phyloP scores from a whole-genome alignment of 306 rosid species.

The Spatholobus suberectus region DNA sequence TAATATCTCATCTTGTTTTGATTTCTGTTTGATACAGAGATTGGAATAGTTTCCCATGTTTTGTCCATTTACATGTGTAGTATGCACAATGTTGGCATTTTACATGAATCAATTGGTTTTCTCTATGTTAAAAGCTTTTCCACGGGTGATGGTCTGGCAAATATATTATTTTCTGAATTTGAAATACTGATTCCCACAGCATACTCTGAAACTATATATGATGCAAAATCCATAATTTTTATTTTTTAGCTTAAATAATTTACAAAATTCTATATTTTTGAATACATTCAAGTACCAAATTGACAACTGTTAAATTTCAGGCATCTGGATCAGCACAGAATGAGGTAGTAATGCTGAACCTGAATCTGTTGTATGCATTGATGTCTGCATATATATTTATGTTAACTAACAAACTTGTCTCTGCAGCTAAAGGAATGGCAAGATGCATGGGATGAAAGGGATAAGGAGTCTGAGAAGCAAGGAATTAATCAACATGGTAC shows the following conservation, averaged over 20 bases:
- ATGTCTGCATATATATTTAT: constrained; percentile 17
- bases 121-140: not conserved
- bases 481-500: constrained; percentile 62
- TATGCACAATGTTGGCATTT: not conserved
- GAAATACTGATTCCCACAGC: constrained; percentile 13
- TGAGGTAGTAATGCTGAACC: constrained; percentile 54
- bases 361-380: not conserved
- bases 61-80: constrained; percentile 4
- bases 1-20: not conserved
- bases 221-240: not conserved
- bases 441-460: constrained; percentile 84
- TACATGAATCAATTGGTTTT: constrained; percentile 23
- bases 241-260: constrained; percentile 12
- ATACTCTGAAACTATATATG: not conserved
- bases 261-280: not conserved
- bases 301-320: constrained; percentile 54
- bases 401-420: constrained; percentile 34
- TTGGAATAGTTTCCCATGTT: not conserved
- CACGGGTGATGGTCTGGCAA: not conserved
- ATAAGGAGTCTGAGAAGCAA: constrained; percentile 54
- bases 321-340: constrained; percentile 59
- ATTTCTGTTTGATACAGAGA: constrained; percentile 9
- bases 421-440: constrained; percentile 85
- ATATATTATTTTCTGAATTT: constrained; percentile 10
- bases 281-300: constrained; percentile 10